Base-by-base conservation (phyloP, 2,329 filamentous ascomycete genomes). In the Rutstroemia sydowiana region DNA sequence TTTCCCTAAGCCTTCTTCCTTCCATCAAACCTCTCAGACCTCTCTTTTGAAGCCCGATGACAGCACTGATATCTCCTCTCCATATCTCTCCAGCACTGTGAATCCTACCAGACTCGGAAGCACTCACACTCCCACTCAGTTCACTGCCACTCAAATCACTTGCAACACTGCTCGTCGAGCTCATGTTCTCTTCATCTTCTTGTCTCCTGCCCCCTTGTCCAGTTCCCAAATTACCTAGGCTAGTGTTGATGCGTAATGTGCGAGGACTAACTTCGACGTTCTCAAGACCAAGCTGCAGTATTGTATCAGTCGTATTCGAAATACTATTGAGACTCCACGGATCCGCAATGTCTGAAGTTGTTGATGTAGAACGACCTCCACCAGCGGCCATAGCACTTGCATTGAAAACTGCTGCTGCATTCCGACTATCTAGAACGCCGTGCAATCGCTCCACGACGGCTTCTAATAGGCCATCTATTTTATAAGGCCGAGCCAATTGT, bases 311-410 rank as follows among this genome's bases (percentile, higher is more conserved):
- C 13, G 42, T 23, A 23, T 47, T 49, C 2, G 44, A 30, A n/a
- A 42, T 36, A 54, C 57, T 51, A 36, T 59, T 59, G 13, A 60
- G 55, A 26, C 61, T 59, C 66, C 77, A 82, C 62, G 83, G 82
- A 21, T 67, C 61, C 8, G 57, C 64, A 16, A 72, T 65, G 52
- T 81, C 82, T 6, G 60, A 56, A 1, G 53, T 52, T n/a, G 59
- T 57, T 48, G 86, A 84, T 26, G 92, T 88, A 44, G 88, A 87
- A 44, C 90, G 82, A 0, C 93, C 93, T 23, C 93, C 91, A 10
- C 93, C 93, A 1, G 93, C 93, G 0, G 91, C 93, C 93, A 97
- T 97, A 48, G 93, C 93, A 0, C 92, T 93, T 0, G 93, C 93
- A 59, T 98, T 98, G 75, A 98, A 98, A 0, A 98, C 91, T 5